phyloP scores from a whole-genome alignment of 2,329 filamentous ascomycete species.

The Nakataea oryzae region DNA sequence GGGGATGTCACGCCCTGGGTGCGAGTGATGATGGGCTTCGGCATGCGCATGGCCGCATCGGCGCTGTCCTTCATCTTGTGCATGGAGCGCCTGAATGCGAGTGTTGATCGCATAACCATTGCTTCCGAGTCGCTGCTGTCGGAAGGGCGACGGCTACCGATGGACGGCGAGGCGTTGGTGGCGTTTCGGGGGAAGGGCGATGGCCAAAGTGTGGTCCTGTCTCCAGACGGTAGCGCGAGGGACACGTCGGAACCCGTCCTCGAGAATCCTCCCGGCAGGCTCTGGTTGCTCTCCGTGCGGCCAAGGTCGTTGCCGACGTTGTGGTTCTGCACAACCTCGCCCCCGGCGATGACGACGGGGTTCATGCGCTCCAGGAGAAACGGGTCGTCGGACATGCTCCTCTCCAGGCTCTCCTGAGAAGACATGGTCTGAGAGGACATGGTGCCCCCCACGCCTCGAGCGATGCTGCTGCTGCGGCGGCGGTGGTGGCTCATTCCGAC shows the following conservation, averaged over 20 bases:
- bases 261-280: slow-evolving; percentile 23
- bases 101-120: slow-evolving; percentile 32
- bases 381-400: slow-evolving; percentile 34
- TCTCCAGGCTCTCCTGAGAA: slow-evolving; percentile 41
- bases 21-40: slow-evolving; percentile 40
- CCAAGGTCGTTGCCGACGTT: slow-evolving; percentile 40
- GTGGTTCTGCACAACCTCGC: slow-evolving; percentile 49
- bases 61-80: slow-evolving; percentile 23
- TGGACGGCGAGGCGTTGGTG: slow-evolving; percentile 11
- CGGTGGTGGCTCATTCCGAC: slow-evolving; percentile 40
- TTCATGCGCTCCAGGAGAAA: slow-evolving; percentile 54
- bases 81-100: slow-evolving; percentile 44
- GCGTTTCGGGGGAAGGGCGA: slow-evolving; percentile 36
- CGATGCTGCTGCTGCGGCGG: slow-evolving; percentile 51
- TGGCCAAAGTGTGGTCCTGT: slow-evolving; percentile 39
- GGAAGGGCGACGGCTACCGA: slow-evolving; percentile 32
- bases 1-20: slow-evolving; percentile 26
- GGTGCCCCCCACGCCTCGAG: slow-evolving; percentile 30
- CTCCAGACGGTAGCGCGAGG: slow-evolving; percentile 24
- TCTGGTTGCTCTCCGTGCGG: slow-evolving; percentile 40
- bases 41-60: slow-evolving; percentile 34
- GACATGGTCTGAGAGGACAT: slow-evolving; percentile 36
- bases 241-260: slow-evolving; percentile 30
- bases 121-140: slow-evolving; percentile 47
- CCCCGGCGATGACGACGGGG: slow-evolving; percentile 56